A percentile compares a stretch with the other conserved stretches of the same genome.
Evolutionary conservation across 2,329 filamentous ascomycete species (phyloP).

Genomic region (Trichoderma citrinoviride): DNA sequence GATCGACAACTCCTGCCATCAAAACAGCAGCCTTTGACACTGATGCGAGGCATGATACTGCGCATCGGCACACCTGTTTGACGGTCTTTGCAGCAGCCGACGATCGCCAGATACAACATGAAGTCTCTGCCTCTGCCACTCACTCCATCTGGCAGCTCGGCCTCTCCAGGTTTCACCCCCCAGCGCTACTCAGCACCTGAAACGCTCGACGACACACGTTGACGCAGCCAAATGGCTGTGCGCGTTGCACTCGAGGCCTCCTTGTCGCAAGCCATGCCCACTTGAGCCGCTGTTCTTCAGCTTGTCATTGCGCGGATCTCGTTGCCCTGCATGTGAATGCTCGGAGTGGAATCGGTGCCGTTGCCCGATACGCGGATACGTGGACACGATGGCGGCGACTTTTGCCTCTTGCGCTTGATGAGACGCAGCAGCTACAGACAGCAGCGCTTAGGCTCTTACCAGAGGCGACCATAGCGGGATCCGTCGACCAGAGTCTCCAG

Average conservation of each 20-base stretch:
- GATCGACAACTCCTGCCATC: background rate
- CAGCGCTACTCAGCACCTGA: constrained; percentile 5
- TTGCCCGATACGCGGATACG: background rate
- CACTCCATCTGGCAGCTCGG: background rate
- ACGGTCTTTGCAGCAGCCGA: background rate
- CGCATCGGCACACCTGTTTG: background rate
- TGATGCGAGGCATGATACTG: background rate
- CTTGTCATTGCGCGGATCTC: background rate
- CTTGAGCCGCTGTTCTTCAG: background rate
- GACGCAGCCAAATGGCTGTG: background rate
- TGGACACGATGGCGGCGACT: background rate
- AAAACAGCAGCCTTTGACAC: too few species aligned
- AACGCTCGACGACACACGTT: constrained; percentile 15
- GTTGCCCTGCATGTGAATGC: background rate
- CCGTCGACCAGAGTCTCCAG: background rate
- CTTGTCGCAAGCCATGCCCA: constrained; percentile 13
- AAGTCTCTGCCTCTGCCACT: background rate
- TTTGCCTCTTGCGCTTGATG: background rate
- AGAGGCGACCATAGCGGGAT: background rate
- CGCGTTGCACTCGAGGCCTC: constrained; percentile 5
- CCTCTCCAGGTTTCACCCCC: constrained; percentile 3
- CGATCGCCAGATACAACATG: background rate
- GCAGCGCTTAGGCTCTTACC: background rate
- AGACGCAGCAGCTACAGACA: background rate
- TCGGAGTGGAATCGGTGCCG: background rate